A percentile compares a stretch with the other conserved stretches of the same genome.
Conservation (phyloP, 306 rosid species). For the Aeschynomene evenia region DNA sequence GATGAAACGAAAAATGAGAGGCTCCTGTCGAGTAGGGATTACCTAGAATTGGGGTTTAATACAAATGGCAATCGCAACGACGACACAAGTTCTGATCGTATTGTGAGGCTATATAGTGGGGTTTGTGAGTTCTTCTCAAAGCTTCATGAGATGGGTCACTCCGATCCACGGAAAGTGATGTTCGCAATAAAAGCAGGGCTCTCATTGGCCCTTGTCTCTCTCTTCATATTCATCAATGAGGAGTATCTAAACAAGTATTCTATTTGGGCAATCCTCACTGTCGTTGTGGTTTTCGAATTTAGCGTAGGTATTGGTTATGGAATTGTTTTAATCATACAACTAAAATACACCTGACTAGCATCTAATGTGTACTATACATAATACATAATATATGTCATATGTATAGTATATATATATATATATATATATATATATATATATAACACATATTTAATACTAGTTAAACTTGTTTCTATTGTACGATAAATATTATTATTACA, state of each 20-base stretch:
- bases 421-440: too few relatives aligned
- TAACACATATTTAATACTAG: too few relatives aligned
- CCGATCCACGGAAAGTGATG: slow-evolving; percentile 51
- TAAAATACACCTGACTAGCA: too few relatives aligned
- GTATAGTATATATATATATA: too few relatives aligned
- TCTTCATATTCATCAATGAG: slow-evolving; percentile 46
- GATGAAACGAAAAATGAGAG: slow-evolving; percentile 55
- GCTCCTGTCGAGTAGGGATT: slow-evolving; percentile 41
- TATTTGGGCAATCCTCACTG: slow-evolving; percentile 65
- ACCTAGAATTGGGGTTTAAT: slow-evolving; percentile 41
- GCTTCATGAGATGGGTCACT: slow-evolving; percentile 51
- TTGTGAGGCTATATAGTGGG: slow-evolving; percentile 4
- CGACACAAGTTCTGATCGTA: slow-evolving; percentile 33
- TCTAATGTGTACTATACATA: too few relatives aligned
- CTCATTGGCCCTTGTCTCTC: slow-evolving; percentile 45
- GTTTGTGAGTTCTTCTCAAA: slow-evolving; percentile 4
- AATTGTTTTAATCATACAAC: too few relatives aligned
- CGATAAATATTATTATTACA: too few relatives aligned
- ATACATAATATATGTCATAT: too few relatives aligned
- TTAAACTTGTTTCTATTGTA: too few relatives aligned
- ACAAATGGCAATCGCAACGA: background rate
- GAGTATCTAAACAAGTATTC: slow-evolving; percentile 38
- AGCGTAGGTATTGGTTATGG: slow-evolving; percentile 52
- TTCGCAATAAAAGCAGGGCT: slow-evolving; percentile 56
- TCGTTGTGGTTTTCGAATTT: slow-evolving; percentile 65